phyloP scores from a whole-genome alignment of 2,329 filamentous ascomycete species.

The Talaromyces islandicus region DNA sequence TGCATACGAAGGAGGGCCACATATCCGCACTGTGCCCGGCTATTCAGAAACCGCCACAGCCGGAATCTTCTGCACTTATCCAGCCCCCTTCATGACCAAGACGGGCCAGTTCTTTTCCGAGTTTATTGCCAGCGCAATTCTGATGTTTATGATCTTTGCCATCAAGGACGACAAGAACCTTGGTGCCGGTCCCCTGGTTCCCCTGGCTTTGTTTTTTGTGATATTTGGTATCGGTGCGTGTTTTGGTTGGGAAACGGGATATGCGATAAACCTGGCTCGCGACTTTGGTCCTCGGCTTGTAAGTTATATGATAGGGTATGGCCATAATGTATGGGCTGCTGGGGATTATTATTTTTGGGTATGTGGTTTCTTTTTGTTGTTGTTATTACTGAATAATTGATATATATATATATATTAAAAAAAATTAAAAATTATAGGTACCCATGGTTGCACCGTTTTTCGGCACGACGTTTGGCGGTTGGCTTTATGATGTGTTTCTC shows the following conservation, averaged over 20 bases:
- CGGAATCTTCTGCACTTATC: conserved; percentile 69
- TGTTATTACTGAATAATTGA: background rate
- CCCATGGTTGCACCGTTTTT: conserved; percentile 67
- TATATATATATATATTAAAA: no score
- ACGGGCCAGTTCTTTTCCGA: conserved; percentile 67
- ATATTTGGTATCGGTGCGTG: conserved; percentile 68
- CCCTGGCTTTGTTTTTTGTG: conserved; percentile 62
- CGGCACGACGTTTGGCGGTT: conserved; percentile 58
- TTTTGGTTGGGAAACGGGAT: conserved; percentile 72
- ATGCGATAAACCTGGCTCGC: conserved; percentile 67
- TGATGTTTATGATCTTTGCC: conserved; percentile 68
- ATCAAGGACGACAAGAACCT: conserved; percentile 46
- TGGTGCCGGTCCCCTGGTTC: conserved; percentile 53
- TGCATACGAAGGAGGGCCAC: conserved; percentile 51
- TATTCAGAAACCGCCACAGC: conserved; percentile 56
- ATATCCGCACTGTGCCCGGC: conserved; percentile 56
- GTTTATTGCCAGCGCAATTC: conserved; percentile 59
- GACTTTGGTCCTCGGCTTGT: conserved; percentile 66
- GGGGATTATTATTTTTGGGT: conserved; percentile 71
- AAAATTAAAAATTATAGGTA: conserved; percentile 40
- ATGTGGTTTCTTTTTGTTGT: conserved; percentile 11
- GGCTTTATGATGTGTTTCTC: conserved; percentile 62
- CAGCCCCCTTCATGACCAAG: conserved; percentile 54
- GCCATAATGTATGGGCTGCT: conserved; percentile 59
- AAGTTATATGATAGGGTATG: conserved; percentile 63